Base-by-base conservation (phyloP, 1,284 basidiomycete genomes). In the Agaricales sp. region DNA sequence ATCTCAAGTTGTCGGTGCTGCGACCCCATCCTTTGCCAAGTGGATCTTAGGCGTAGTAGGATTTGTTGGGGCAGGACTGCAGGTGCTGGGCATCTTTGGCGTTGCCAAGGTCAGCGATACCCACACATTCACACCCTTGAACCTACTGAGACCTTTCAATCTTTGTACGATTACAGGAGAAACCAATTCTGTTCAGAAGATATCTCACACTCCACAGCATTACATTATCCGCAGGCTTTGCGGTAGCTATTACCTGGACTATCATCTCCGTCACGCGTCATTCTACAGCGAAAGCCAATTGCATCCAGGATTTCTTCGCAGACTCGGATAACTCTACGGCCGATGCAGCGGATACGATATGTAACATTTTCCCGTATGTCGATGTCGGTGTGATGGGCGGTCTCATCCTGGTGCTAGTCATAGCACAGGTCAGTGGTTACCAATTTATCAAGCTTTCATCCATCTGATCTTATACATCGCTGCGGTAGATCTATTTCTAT, bases 381-480 rank as follows among this genome's bases (percentile, higher is more conserved):
- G 86, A 89, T 60, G 69, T 95, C n/a, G 92, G 92, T 30, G 68
- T 95, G 53, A 93, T 95, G 90, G 86, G 74, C 18, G 87, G 78
- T 2, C 67, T 93, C 16, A 95, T 90, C 87, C 64, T 86, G 3
- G 60, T 93, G 11, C 70, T 95, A 23, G 78, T 77, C 19, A 68
- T 87, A 49, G 70, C 87, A 48, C 89, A 94, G 67, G 83, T 86
- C 61, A 58, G 63, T 62, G 51, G 60, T 51, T 53, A 23, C 18
- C 19, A 18, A 20, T 24, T 26, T 22, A 38, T 13, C n/a, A 50
- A 24, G 50, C 24, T 25, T 16, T 35, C 38, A 14, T 24, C 41
- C 30, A 35, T 11, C 47, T 53, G 51, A 56, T 25, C 14, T 41
- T 47, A 48, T 21, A 49, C 26, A 24, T 38, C 38, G 50, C 46